Evolutionary conservation across 2,329 filamentous ascomycete genomes (phyloP), one percentile per base, ranked within the genome.

Genomic region (Sarocladium kiliense): DNA sequence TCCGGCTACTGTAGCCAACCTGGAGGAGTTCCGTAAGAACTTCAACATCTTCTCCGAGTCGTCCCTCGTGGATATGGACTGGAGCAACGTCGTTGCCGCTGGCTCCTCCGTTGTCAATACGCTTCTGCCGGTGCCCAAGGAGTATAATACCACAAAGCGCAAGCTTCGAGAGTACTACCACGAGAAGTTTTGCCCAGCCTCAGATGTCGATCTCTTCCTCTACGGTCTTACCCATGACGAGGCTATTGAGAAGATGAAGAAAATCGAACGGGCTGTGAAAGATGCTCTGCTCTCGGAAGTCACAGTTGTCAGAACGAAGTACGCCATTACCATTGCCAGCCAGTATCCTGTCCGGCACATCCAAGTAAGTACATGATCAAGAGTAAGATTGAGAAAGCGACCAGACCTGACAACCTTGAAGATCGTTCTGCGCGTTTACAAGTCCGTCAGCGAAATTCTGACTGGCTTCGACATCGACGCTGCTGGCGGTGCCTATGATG

Each of bases 401-500:
- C 36, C 18, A 60, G 65, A 50, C 63, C 51, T 34, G 5, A 27
- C 16, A 54, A 3, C 55, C 12, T 10, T 47, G 2, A 58, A 93
- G 77, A 91, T 96, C 62, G 90, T 96, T 21, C 77, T 95, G 27
- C 86, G 90, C 34, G 84, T 94, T 36, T 95, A 96, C 74, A 89
- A 90, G 64, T 91, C 86, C 0, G 73, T 95, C 45, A 87, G 88
- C 1, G 89, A 95, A 67, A 92, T 96, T 34, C 77, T 96, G 23
- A 91, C 90, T 2, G 91, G 91, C 0, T 96, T 96, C 62, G 91
- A 95, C 62, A 90, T 96, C 50, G 90, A 94, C 66, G 91, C 87
- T 66, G 87, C 89, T 1, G 89, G 89, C 58, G 87, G 85, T 23
- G 89, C 89, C 2, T 96, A 88, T 62, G 84, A 94, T 66, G 91